Evolutionary conservation across 1,284 basidiomycete species (phyloP).

Genomic region (Omphalotus olearius): DNA sequence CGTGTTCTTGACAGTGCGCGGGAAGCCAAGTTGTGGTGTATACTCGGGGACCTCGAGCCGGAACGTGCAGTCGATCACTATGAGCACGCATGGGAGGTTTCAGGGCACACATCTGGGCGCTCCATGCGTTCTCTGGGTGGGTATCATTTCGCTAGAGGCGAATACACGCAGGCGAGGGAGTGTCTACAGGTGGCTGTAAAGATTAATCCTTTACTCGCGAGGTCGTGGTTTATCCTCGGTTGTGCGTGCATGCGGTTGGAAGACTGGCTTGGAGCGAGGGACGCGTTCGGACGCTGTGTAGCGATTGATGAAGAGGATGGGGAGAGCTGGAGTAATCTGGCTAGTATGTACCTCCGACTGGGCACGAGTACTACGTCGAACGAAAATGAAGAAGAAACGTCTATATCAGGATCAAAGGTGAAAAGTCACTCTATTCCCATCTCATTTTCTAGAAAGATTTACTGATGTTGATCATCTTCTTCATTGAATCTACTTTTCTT

Average conservation of each 20-base stretch:
- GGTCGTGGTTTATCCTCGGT: constrained; percentile 95
- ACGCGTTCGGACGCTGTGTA: constrained; percentile 85
- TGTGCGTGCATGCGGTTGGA: constrained; percentile 83
- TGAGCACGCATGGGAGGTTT: constrained; percentile 81
- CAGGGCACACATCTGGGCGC: constrained; percentile 75
- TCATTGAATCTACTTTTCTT: too few relatives aligned
- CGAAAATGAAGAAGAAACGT: constrained; percentile 23
- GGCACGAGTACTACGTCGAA: constrained; percentile 24
- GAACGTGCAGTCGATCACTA: constrained; percentile 70
- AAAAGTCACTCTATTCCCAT: constrained; percentile 17
- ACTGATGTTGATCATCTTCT: not conserved
- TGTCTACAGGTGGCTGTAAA: constrained; percentile 73
- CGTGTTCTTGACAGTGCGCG: constrained; percentile 60
- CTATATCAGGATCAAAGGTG: constrained; percentile 13
- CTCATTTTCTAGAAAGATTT: not conserved
- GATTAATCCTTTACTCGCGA: constrained; percentile 86
- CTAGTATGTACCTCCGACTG: constrained; percentile 89
- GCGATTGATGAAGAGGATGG: constrained; percentile 93
- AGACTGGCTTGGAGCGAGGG: constrained; percentile 80
- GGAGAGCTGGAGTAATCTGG: constrained; percentile 98
- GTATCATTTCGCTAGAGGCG: constrained; percentile 67
- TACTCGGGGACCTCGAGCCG: constrained; percentile 90
- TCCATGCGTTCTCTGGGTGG: constrained; percentile 91
- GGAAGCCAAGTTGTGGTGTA: constrained; percentile 93
- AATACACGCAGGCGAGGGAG: constrained; percentile 62